These are phyloP conservation scores for Annulohypoxylon moriforme DNA, from an alignment of 495 filamentous ascomycete genomes.

Conservation along the genomic window DNA sequence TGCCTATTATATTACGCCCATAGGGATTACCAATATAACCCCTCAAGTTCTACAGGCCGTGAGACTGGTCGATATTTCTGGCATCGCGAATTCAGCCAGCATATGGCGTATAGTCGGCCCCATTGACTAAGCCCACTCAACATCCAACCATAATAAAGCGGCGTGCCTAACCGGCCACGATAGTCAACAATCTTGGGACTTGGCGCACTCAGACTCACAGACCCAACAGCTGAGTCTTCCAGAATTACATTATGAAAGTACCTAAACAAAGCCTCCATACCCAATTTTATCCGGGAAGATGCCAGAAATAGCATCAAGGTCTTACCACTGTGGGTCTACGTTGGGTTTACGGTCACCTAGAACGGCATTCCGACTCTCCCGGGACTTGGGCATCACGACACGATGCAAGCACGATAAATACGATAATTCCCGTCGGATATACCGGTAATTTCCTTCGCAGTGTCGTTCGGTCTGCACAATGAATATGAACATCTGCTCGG, in stretches of 20 bases:
- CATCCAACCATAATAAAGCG: slow-evolving; percentile 1
- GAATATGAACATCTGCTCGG: not conserved
- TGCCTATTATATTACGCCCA: not conserved
- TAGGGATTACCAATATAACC: not conserved
- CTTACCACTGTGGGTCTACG: not conserved
- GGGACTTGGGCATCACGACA: not conserved
- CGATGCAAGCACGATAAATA: not conserved
- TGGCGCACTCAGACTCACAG: not conserved
- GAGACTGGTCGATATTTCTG: not conserved
- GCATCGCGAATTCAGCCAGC: slow-evolving; percentile 21
- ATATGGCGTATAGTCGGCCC: not conserved
- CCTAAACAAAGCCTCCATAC: not conserved
- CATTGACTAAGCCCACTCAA: not conserved
- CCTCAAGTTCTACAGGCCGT: not conserved
- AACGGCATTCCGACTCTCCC: not conserved
- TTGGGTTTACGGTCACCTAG: too few relatives aligned
- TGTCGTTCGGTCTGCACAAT: not conserved
- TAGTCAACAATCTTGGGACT: not conserved
- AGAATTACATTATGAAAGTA: not conserved
- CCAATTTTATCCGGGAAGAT: slow-evolving; percentile 4
- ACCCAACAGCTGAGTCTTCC: not conserved
- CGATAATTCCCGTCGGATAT: not conserved
- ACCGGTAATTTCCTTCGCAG: not conserved
- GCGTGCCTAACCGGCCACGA: not conserved
- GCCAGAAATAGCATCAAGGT: slow-evolving; percentile 1